Evolutionary conservation across 352 stramenopile species (phyloP).

Genomic region (Phytophthora pinifolia): DNA sequence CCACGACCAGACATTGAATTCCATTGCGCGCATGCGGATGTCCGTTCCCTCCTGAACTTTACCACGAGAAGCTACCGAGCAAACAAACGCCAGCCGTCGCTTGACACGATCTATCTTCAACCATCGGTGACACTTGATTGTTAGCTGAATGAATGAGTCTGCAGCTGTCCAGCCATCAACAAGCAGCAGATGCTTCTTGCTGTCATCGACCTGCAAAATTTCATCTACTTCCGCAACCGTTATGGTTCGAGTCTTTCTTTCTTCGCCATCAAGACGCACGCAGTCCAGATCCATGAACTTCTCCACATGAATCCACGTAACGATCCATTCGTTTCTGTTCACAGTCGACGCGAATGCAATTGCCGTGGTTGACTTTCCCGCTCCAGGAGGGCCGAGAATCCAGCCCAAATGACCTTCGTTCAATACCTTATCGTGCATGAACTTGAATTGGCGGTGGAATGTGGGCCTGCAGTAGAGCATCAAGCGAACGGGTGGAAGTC

Average conservation of each 20-base stretch:
- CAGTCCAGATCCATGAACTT: neutral
- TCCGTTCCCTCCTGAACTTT: constrained; percentile 3
- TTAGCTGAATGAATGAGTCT: neutral
- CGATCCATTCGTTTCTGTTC: constrained; percentile 8
- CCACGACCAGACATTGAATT: constrained; percentile 14
- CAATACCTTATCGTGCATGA: constrained; percentile 12
- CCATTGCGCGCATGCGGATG: neutral
- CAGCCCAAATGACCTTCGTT: constrained; percentile 12
- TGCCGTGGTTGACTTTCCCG: constrained; percentile 18
- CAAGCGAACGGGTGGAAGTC: neutral
- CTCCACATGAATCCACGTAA: constrained; percentile 20
- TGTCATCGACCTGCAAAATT: constrained; percentile 4
- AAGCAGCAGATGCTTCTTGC: constrained; percentile 7
- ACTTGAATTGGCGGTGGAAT: constrained; percentile 16
- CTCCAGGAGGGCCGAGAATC: constrained; percentile 14
- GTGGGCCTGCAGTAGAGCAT: constrained; percentile 17
- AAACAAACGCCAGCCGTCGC: constrained; percentile 15
- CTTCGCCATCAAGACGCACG: constrained; percentile 4
- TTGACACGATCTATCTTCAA: neutral
- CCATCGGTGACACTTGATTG: neutral
- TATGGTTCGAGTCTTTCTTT: constrained; percentile 10
- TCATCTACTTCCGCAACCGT: constrained; percentile 3
- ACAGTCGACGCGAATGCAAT: constrained; percentile 17
- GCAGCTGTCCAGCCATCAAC: constrained; percentile 11
- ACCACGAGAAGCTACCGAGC: neutral